Conservation (phyloP, 768 basidiomycete species). For the Tylopilus balloui region DNA sequence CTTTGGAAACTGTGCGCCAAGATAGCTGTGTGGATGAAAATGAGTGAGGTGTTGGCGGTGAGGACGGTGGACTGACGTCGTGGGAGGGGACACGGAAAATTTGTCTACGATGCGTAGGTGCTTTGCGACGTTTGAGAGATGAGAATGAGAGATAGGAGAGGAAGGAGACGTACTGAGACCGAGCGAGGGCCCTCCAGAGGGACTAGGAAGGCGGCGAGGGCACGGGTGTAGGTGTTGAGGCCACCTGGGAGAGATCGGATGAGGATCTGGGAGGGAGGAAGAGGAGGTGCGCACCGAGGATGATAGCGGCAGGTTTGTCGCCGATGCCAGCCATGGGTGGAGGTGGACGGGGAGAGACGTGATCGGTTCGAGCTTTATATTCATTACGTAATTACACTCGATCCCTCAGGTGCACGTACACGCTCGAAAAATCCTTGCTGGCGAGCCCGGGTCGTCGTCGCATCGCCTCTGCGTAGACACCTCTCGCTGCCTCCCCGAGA, state of each 20-base stretch:
- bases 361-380: too few relatives aligned
- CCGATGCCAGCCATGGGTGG: constrained; percentile 31
- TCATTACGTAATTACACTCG: neutral
- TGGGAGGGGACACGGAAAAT: constrained; percentile 67
- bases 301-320: constrained; percentile 61
- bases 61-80: constrained; percentile 47
- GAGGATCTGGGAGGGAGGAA: constrained; percentile 1
- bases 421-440: constrained; percentile 74
- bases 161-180: constrained; percentile 55
- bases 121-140: constrained; percentile 32
- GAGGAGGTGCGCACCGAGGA: constrained; percentile 57
- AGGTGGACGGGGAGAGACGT: constrained; percentile 2
- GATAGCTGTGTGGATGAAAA: constrained; percentile 47
- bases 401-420: constrained; percentile 59
- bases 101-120: constrained; percentile 71
- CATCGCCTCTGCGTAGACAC: constrained; percentile 57
- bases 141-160: constrained; percentile 9
- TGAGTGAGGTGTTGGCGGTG: constrained; percentile 14
- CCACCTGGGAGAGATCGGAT: constrained; percentile 49
- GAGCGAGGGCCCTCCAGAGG: constrained; percentile 63
- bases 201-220: constrained; percentile 63
- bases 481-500: constrained; percentile 59
- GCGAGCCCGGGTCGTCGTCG: constrained; percentile 53
- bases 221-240: constrained; percentile 72
- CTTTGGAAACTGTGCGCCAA: constrained; percentile 70